phyloP scores from a whole-genome alignment of 164 flowering plant species.

The Piper longum region DNA sequence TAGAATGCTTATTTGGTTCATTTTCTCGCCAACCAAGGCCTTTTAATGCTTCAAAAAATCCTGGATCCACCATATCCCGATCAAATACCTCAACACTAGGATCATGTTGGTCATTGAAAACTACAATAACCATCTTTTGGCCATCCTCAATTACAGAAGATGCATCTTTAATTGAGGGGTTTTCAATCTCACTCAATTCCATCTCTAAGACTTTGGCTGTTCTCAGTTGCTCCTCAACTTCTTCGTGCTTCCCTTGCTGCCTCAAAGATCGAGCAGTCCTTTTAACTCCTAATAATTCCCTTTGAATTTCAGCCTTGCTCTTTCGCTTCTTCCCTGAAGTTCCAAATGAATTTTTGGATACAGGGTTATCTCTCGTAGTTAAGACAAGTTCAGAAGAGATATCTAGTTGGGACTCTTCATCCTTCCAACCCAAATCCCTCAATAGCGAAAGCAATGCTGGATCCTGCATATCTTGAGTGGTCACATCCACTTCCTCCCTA shows the following conservation, averaged over 20 bases:
- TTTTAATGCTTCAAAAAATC: neutral
- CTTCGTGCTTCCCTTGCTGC: constrained; percentile 66
- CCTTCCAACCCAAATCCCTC: constrained; percentile 67
- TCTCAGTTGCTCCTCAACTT: constrained; percentile 62
- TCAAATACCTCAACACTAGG: neutral
- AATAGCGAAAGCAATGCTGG: constrained; percentile 53
- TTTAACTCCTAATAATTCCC: constrained; percentile 68
- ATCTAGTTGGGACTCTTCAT: constrained; percentile 23
- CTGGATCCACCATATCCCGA: neutral
- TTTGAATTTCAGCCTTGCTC: constrained; percentile 67
- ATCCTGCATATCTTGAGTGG: constrained; percentile 74
- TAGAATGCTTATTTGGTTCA: constrained; percentile 2
- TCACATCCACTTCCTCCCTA: constrained; percentile 39
- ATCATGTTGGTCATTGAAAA: neutral
- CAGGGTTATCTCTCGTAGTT: constrained; percentile 4
- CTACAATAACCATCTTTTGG: neutral
- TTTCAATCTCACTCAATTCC: constrained; percentile 51
- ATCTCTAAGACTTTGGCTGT: constrained; percentile 51
- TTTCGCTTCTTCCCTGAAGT: constrained; percentile 15
- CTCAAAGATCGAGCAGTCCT: constrained; percentile 70
- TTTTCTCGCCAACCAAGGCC: constrained; percentile 6
- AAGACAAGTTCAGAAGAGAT: constrained; percentile 11
- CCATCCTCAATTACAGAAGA: neutral
- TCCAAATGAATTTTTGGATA: constrained; percentile 7
- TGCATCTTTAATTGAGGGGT: constrained; percentile 10